Conservation (phyloP, 1,284 basidiomycete genomes). For the Singerocomus inundabilis region DNA sequence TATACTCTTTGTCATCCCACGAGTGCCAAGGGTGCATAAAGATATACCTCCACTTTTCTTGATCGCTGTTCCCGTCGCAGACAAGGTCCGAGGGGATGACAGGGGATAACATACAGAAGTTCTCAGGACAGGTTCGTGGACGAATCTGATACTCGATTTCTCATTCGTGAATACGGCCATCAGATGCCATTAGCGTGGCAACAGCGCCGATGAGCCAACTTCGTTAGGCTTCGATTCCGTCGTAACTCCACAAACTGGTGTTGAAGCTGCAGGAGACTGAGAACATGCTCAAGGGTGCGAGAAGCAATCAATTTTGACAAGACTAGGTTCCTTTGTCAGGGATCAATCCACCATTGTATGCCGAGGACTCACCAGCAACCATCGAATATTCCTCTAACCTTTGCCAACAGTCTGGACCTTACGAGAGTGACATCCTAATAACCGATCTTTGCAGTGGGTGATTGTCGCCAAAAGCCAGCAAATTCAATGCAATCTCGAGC, state of each 20-base stretch:
- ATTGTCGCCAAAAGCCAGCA: neutral
- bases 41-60: conserved; percentile 3
- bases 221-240: neutral
- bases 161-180: conserved; percentile 9
- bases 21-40: conserved; percentile 7
- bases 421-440: neutral
- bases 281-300: neutral
- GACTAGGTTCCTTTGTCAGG: neutral
- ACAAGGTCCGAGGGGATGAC: conserved; percentile 10
- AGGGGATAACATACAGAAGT: neutral
- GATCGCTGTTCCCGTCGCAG: conserved; percentile 6
- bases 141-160: conserved; percentile 1
- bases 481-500: neutral
- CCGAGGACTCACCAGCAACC: neutral
- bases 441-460: neutral
- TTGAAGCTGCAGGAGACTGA: neutral
- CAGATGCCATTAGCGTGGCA: neutral
- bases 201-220: neutral
- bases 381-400: neutral
- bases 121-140: neutral
- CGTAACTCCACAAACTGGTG: neutral
- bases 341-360: neutral
- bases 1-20: neutral
- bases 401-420: neutral
- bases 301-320: neutral